Percentiles rank a stretch among this genome's conserved stretches.
These are phyloP conservation scores for Biscogniauxia sp. DNA, from an alignment of 2,329 filamentous ascomycete genomes.

Conservation along the genomic window DNA sequence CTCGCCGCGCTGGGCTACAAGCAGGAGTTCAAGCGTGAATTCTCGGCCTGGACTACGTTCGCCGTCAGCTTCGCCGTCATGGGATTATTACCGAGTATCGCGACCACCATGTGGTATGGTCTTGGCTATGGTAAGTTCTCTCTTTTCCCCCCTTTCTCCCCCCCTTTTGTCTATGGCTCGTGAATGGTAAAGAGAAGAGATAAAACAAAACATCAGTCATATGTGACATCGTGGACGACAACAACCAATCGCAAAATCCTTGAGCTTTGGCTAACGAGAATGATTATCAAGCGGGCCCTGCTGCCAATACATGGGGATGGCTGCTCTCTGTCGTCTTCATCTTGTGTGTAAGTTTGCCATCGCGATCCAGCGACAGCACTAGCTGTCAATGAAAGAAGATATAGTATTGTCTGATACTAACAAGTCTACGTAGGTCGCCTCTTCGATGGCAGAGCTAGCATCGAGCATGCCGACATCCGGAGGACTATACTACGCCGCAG, in stretches of 20 bases:
- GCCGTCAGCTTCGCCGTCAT: slow-evolving; percentile 73
- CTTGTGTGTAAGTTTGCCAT: slow-evolving; percentile 50
- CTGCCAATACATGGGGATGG: slow-evolving; percentile 75
- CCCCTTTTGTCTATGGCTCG: not conserved
- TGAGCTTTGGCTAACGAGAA: slow-evolving; percentile 26
- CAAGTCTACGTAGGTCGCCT: slow-evolving; percentile 40
- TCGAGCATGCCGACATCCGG: slow-evolving; percentile 72
- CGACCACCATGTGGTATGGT: slow-evolving; percentile 69
- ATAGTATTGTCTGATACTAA: slow-evolving; percentile 2
- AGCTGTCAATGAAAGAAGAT: not conserved
- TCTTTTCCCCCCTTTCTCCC: not conserved
- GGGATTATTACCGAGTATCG: slow-evolving; percentile 68
- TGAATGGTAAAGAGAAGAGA: not conserved
- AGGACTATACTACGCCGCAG: slow-evolving; percentile 71
- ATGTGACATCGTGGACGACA: slow-evolving; percentile 42
- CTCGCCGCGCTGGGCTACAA: slow-evolving; percentile 59
- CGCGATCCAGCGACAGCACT: not conserved
- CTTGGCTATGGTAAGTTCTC: slow-evolving; percentile 42
- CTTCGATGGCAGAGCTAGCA: slow-evolving; percentile 69
- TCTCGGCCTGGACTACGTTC: slow-evolving; percentile 71
- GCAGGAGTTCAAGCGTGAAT: slow-evolving; percentile 59
- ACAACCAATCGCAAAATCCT: not conserved
- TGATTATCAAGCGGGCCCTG: slow-evolving; percentile 28
- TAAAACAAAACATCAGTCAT: slow-evolving; percentile 17
- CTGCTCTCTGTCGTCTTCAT: slow-evolving; percentile 70